Evolutionary conservation across 169 alveolate genomes (phyloP).

Genomic region (Plasmodium gonderi): DNA sequence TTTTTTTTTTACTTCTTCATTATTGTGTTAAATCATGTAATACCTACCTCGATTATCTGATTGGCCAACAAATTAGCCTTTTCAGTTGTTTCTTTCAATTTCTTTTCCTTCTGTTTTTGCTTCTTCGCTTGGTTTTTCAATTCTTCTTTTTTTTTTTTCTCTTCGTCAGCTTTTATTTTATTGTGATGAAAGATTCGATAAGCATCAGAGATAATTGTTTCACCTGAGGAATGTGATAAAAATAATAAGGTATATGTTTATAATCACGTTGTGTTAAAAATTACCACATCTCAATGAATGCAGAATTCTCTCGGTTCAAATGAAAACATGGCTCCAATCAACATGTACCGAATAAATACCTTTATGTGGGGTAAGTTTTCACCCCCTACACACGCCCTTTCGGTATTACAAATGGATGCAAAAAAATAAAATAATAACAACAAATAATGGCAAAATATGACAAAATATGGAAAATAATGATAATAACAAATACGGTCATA

Average conservation of each 20-base stretch:
- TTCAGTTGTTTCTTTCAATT: constrained; percentile 55
- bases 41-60: constrained; percentile 45
- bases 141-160: constrained; percentile 69
- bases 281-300: no score
- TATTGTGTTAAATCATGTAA: neutral
- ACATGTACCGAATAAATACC: no score
- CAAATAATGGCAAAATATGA: no score
- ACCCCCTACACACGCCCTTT: no score
- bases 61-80: constrained; percentile 57
- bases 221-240: neutral
- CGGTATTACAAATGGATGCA: no score
- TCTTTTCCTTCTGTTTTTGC: constrained; percentile 57
- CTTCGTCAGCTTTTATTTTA: constrained; percentile 36
- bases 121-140: constrained; percentile 26
- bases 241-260: neutral
- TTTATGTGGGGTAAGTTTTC: no score
- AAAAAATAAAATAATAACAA: no score
- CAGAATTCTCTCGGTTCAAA: no score
- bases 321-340: no score
- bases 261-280: no score
- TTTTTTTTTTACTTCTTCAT: neutral
- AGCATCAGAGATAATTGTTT: constrained; percentile 56
- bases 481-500: no score
- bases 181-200: constrained; percentile 49
- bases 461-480: no score